Evolutionary conservation across 768 basidiomycete species (phyloP), one percentile per base, ranked within the genome.

Genomic region (Rhizopogon rudus): DNA sequence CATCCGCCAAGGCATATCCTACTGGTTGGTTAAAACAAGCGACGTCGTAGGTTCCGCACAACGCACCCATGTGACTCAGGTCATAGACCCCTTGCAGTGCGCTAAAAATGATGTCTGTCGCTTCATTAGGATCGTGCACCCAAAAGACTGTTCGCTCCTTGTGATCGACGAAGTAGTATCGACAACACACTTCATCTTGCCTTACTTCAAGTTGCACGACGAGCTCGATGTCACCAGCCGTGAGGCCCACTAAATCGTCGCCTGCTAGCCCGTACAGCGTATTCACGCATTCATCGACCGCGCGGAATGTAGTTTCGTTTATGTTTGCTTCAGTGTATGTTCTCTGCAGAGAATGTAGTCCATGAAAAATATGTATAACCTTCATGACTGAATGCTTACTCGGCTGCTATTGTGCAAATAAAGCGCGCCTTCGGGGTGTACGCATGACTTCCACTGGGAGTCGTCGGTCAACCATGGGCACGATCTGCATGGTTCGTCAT

Each of bases 91-190:
- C 80, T 41, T 67, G 65, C 71, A 65, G n/a, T 74, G 67, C 22
- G 40, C 9, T 66, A 63, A 74, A 55, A 35, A 79, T 60, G 31
- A 63, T 35, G 1, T 29, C 16, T 2, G 31, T 41, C 1, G 54
- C 55, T 5, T 74, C 65, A 2, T 72, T 57, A 20, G 71, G 73
- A 0, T 69, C 57, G 42, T 81, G 73, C 22, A 82, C 53, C 71
- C 77, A 84, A 54, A 82, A 83, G 9, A 82, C 65, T 5, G 66
- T 60, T 16, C 75, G 73, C 0, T 61, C 63, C 0, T 58, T 31
- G 50, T 81, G 80, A 55, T 81, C 70, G 7, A 74, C 75, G 48
- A 76, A 77, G 57, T 81, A 81, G 59, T 81, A 81, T 6, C 40
- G 6, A n/a, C 52, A 57, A 16, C 8, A 49, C 10, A 22, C 5